Conservation (phyloP, 768 basidiomycete genomes). For the Leccinellum rugosiceps region DNA sequence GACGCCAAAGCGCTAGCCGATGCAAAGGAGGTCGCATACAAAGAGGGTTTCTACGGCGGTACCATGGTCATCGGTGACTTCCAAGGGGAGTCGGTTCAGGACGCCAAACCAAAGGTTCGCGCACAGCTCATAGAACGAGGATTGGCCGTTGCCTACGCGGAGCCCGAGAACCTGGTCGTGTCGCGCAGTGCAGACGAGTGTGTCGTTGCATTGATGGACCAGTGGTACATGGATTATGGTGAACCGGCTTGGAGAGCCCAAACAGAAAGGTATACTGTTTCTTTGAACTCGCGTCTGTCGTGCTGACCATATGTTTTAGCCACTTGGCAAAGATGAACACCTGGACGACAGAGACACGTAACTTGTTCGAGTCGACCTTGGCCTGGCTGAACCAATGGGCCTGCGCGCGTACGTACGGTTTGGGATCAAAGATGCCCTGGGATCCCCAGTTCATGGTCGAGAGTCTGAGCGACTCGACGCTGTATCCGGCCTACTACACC, state of each 20-base stretch:
- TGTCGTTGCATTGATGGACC: conserved; percentile 96
- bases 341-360: conserved; percentile 86
- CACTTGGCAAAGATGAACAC: conserved; percentile 84
- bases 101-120: conserved; percentile 88
- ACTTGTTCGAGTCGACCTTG: conserved; percentile 87
- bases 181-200: conserved; percentile 95
- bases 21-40: conserved; percentile 97
- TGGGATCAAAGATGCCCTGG: conserved; percentile 96
- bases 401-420: conserved; percentile 94
- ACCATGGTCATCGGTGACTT: conserved; percentile 90
- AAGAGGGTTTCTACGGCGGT: conserved; percentile 96
- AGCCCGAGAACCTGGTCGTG: conserved; percentile 89
- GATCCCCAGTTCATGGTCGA: conserved; percentile 96
- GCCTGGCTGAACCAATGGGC: conserved; percentile 99
- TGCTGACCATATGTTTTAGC: conserved; percentile 36
- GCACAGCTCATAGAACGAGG: conserved; percentile 75
- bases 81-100: conserved; percentile 84
- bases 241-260: conserved; percentile 85
- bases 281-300: not conserved
- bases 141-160: conserved; percentile 87
- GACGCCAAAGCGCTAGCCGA: conserved; percentile 91
- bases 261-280: conserved; percentile 66
- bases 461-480: conserved; percentile 93
- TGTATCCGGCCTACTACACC: conserved; percentile 99
- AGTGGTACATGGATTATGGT: conserved; percentile 99